Evolutionary conservation across 306 rosid genomes (phyloP), one percentile per base, ranked within the genome.

Genomic region (Hippophae rhamnoides): DNA sequence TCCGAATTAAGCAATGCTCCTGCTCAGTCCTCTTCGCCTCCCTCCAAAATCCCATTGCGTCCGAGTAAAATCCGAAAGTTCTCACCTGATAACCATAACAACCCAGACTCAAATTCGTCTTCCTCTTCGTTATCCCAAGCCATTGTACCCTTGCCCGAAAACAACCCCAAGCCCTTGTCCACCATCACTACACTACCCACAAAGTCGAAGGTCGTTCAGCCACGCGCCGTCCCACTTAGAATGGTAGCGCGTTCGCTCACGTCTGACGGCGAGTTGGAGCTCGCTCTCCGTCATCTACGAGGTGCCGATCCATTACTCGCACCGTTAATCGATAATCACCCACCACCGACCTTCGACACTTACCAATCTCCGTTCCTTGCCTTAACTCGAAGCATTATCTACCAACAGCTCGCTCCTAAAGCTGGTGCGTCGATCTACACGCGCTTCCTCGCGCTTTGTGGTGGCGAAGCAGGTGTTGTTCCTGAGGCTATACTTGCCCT

Each of bases 391-490:
- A 93, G 99, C 81, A 93, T 93, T 60, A 74, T 93, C 51, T 93
- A 89, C 76, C 99, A 93, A 73, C 99, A 93, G 38, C 89, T 93
- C 14, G 99, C 99, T 0, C 89, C 80, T 65, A 93, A 93, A 57
- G 99, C 97, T 0, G 99, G 95, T 3, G 86, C 97, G 6, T 93
- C 95, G 9, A 93, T 93, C 76, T 93, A 93, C 71, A 84, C 87
- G 8, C 97, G 97, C 63, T 93, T 93, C 73, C 79, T 82, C 53
- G 58, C 79, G 6, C 81, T 93, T 6, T 86, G 97, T 40, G 89
- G 95, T 13, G 89, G 97, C 9, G 97, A 93, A 65, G 52, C 71
- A 2, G 86, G 90, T 13, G 95, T 93, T 26, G 74, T 75, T 31
- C 99, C 97, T 0, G 94, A 93, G 40, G 72, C 84, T 1, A 97